Evolutionary conservation across 306 rosid species (phyloP), one percentile per base, ranked within the genome.

Genomic region (Fagus sylvatica): DNA sequence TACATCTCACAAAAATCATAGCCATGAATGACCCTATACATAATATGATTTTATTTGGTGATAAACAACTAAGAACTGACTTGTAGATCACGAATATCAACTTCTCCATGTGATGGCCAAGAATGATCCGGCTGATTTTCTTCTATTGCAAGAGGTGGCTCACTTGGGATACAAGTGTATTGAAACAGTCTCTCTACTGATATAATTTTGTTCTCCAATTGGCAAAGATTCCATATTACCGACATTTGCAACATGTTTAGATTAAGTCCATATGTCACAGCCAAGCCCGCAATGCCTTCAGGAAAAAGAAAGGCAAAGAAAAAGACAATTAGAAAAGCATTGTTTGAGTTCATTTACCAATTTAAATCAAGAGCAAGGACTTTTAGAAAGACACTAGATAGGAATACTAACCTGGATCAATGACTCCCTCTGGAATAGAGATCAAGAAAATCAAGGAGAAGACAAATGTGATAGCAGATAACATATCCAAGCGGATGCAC

Each of bases 151-250:
- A 91, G 85, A 51, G 94, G 94, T 76, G 98, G 94, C 84, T 94
- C 98, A 76, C 90, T 89, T 17, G 93, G 88, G 36, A 89, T 76
- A 15, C 69, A 72, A 57, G 96, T 82, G 80, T 93, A 91, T 61
- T 94, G 98, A 81, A 91, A 76, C 71, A 93, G 82, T 84, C 96
- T 88, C 82, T 93, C 98, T 3, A 91, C 96, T 4, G 98, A 91
- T 88, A 93, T 91, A 42, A 93, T 93, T 74, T 78, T 93, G 73
- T 87, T 91, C 89, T 93, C 97, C 88, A 87, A 48, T 37, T 75
- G 76, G 78, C 97, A 91, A 81, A 90, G 82, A 64, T 15, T 57
- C 91, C 88, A 77, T 71, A 90, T 85, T 32, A 90, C 17, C 71
- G 4, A 40, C 72, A 77, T 69, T 81, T 86, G 98, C 62, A 88